Percentiles rank a stretch among this genome's conserved stretches.
Conservation (phyloP, 495 filamentous ascomycete genomes). For the Trichocladium uniseriatum region DNA sequence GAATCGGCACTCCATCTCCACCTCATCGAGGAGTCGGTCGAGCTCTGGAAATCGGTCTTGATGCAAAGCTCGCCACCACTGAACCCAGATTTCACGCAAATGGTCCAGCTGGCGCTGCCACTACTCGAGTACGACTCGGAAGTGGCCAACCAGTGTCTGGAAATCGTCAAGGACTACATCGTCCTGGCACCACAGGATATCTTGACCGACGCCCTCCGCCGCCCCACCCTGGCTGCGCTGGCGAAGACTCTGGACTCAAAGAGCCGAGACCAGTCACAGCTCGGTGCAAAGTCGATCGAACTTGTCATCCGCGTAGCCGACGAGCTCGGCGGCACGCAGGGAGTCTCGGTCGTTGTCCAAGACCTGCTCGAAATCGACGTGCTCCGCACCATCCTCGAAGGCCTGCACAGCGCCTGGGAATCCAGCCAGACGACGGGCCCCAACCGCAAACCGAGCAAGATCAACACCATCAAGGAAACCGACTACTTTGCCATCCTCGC, state of each 20-base stretch:
- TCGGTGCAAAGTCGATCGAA: slow-evolving; percentile 60
- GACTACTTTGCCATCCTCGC: slow-evolving; percentile 81
- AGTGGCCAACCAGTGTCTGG: slow-evolving; percentile 46
- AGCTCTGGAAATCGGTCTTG: slow-evolving; percentile 76
- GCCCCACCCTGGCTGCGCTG: slow-evolving; percentile 49
- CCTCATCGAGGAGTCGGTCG: slow-evolving; percentile 83
- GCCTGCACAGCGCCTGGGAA: slow-evolving; percentile 60
- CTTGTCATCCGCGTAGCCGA: slow-evolving; percentile 61
- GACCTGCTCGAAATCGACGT: slow-evolving; percentile 62
- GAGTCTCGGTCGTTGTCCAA: slow-evolving; percentile 53
- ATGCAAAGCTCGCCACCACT: slow-evolving; percentile 58
- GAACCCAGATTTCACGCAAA: slow-evolving; percentile 53
- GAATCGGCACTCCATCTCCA: slow-evolving; percentile 73
- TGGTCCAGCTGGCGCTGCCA: slow-evolving; percentile 59
- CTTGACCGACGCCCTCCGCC: slow-evolving; percentile 54
- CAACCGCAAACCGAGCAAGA: slow-evolving; percentile 48
- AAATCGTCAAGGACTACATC: slow-evolving; percentile 65
- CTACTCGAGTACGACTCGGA: slow-evolving; percentile 58
- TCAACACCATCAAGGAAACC: slow-evolving; percentile 61
- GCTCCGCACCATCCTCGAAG: slow-evolving; percentile 56
- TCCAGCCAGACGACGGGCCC: slow-evolving; percentile 71
- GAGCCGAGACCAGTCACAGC: slow-evolving; percentile 55
- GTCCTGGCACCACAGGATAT: slow-evolving; percentile 67
- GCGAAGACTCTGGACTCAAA: slow-evolving; percentile 48
- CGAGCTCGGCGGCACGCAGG: slow-evolving; percentile 55